Evolutionary conservation across 2,329 filamentous ascomycete genomes (phyloP), one percentile per base, ranked within the genome.

Genomic region (Stachybotrys chartarum): DNA sequence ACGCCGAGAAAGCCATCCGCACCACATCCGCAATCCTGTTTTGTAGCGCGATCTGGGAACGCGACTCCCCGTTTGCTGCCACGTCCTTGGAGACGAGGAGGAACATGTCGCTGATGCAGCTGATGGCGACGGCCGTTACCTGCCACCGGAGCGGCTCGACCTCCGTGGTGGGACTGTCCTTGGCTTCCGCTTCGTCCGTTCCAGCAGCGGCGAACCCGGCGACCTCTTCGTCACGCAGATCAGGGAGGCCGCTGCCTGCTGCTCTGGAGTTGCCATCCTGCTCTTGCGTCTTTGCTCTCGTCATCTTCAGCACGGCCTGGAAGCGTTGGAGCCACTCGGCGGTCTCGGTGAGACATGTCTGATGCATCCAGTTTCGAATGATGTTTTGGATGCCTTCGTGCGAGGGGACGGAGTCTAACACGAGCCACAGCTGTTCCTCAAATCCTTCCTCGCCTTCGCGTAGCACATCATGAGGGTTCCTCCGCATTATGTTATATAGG

Each of bases 141-240:
- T 99, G 94, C 94, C 94, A 99, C 61, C 91, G 86, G 58, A 99
- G 77, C 14, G 94, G 83, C 68, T 99, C 94, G 63, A 95, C 91
- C 18, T 91, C 86, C 8, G 85, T 74, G 30, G 73, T 74, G 55
- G 73, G 70, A 7, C 69, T 68, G 30, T 77, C 71, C 50, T 84
- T 83, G 45, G 81, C 79, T 52, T 87, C 81, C 51, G 82, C 82
- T 5, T 72, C 76, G 4, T 77, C 81, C 30, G 84, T 86, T 31
- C 80, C 80, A 1, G 88, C 85, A n/a, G 86, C 83, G 35, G 92
- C 92, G 66, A 99, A 97, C 0, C 94, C 94, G 53, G 94, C 94
- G 42, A 96, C 93, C 69, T 99, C 95, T 68, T 99, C 94, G 67
- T 99, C 94, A 59, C 93, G 88, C 0, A 97, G 74, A 63, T 99